A percentile compares a stretch with the other conserved stretches of the same genome.
Conservation (phyloP, 257 asterid genomes). For the Verbena officinalis region DNA sequence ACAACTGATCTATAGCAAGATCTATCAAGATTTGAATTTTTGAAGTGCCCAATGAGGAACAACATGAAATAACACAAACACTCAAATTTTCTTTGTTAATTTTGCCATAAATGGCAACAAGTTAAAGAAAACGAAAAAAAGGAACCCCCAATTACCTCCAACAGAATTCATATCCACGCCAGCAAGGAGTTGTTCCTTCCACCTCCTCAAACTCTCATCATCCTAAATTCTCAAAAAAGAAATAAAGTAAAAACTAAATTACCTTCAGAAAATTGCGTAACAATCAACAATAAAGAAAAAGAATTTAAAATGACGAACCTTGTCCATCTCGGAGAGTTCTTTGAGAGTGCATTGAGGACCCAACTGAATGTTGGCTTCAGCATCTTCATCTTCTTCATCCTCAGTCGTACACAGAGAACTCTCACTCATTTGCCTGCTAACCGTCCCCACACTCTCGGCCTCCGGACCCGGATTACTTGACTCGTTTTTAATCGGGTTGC, state of each 20-base stretch:
- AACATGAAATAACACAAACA: constrained; percentile 5
- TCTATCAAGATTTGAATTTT: constrained; percentile 23
- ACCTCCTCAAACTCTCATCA: constrained; percentile 95
- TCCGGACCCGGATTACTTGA: constrained; percentile 25
- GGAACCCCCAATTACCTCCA: constrained; percentile 60
- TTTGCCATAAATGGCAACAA: neutral
- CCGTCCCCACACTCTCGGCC: constrained; percentile 42
- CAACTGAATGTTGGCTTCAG: constrained; percentile 65
- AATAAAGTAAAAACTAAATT: constrained; percentile 17
- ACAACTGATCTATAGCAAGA: constrained; percentile 25
- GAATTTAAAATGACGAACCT: constrained; percentile 45
- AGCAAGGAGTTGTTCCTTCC: constrained; percentile 99
- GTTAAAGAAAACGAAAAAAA: neutral
- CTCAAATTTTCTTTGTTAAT: neutral
- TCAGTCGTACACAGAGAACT: constrained; percentile 66
- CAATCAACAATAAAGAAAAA: neutral
- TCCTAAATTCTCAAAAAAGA: constrained; percentile 48
- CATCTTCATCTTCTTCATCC: constrained; percentile 87
- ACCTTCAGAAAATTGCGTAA: neutral
- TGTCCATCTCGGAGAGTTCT: constrained; percentile 85
- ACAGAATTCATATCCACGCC: constrained; percentile 81
- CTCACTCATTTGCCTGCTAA: constrained; percentile 73
- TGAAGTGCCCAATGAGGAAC: constrained; percentile 5
- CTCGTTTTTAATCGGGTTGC: constrained; percentile 7
- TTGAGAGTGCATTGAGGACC: constrained; percentile 95